phyloP scores from a whole-genome alignment of 345 rosid genomes.

The Euphorbia lathyris region DNA sequence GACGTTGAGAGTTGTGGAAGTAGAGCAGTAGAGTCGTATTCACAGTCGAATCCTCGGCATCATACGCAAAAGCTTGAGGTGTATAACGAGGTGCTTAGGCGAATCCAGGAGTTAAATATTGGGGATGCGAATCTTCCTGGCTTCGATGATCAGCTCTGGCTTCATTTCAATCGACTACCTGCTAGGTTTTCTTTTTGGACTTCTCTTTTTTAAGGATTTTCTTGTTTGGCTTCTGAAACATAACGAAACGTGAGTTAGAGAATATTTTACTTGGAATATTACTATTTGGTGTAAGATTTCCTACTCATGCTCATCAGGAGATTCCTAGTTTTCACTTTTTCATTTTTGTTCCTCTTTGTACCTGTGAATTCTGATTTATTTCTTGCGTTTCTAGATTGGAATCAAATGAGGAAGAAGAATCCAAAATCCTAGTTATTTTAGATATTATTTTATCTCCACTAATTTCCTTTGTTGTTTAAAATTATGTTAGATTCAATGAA shows the following conservation, averaged over 20 bases:
- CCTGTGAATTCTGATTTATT: background rate
- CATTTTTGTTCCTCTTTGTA: background rate
- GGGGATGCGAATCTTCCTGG: constrained; percentile 70
- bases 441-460: background rate
- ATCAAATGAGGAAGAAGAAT: background rate
- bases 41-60: constrained; percentile 58
- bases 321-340: constrained; percentile 17
- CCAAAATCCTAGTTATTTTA: background rate
- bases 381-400: background rate
- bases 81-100: constrained; percentile 66
- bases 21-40: constrained; percentile 53
- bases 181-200: constrained; percentile 54
- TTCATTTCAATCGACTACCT: constrained; percentile 95
- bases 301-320: constrained; percentile 3
- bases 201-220: background rate
- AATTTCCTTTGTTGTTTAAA: background rate
- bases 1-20: constrained; percentile 90
- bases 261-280: constrained; percentile 16
- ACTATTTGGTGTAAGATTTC: background rate
- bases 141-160: constrained; percentile 95
- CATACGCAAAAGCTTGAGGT: constrained; percentile 83
- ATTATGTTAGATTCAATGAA: background rate
- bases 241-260: constrained; percentile 8
- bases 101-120: constrained; percentile 65
- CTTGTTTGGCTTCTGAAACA: constrained; percentile 18